phyloP scores from a whole-genome alignment of 768 basidiomycete genomes.

The Fomitopsis serialis region DNA sequence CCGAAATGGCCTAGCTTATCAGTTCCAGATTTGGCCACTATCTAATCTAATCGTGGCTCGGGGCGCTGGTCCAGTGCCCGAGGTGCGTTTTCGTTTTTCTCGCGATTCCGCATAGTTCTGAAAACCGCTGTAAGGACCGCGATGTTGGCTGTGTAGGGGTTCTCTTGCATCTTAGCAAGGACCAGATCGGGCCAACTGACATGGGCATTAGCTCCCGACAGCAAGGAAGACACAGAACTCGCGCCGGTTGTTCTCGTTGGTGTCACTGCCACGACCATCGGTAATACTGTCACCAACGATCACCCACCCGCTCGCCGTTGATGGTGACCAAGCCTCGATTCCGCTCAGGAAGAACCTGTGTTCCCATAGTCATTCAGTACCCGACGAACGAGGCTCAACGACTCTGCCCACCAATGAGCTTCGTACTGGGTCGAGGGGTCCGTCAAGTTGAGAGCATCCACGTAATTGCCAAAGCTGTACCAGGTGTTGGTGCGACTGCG shows the following conservation, averaged over 20 bases:
- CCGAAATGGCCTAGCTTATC: too few species aligned
- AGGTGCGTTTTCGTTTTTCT: too few species aligned
- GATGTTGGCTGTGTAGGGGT: conserved; percentile 27
- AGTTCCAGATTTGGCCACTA: too few species aligned
- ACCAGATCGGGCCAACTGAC: conserved; percentile 42
- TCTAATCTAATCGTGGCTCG: too few species aligned
- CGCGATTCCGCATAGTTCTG: too few species aligned
- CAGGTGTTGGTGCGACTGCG: conserved; percentile 44
- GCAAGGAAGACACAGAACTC: conserved; percentile 13
- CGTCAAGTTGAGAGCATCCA: conserved; percentile 30
- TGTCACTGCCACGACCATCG: conserved; percentile 43
- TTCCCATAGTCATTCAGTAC: neutral
- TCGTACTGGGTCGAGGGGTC: conserved; percentile 25
- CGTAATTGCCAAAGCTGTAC: conserved; percentile 33
- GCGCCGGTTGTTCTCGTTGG: conserved; percentile 37
- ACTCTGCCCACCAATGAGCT: conserved; percentile 30
- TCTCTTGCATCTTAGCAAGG: conserved; percentile 34
- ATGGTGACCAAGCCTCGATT: conserved; percentile 35
- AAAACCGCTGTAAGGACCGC: too few species aligned
- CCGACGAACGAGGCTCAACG: neutral
- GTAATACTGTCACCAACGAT: conserved; percentile 52
- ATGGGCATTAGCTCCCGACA: neutral
- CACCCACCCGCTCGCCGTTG: conserved; percentile 26
- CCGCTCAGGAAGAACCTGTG: conserved; percentile 41
- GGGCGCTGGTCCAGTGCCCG: too few species aligned